Evolutionary conservation across 805 yeast species (phyloP).

Genomic region (Lachancea waltii): DNA sequence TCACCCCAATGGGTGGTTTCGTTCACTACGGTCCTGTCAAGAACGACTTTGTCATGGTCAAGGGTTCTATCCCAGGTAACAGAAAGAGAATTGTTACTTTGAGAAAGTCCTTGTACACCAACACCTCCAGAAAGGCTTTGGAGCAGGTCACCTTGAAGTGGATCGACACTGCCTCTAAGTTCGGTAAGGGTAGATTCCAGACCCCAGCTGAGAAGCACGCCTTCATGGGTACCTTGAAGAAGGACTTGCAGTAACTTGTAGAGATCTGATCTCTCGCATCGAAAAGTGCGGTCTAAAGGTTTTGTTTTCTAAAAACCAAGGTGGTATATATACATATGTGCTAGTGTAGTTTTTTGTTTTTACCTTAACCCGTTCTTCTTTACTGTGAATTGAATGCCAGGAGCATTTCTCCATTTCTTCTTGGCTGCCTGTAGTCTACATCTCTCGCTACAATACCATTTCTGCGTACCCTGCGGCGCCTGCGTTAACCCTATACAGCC

Average conservation of each 20-base stretch:
- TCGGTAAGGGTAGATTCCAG: constrained; percentile 99
- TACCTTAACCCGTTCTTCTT: too few species aligned
- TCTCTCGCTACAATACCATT: constrained; percentile 66
- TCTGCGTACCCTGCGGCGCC: constrained; percentile 49
- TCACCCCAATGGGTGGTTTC: constrained; percentile 99
- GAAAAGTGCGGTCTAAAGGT: neutral
- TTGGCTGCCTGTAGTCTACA: constrained; percentile 13
- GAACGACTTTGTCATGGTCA: constrained; percentile 95
- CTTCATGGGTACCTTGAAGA: constrained; percentile 99
- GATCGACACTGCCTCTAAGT: constrained; percentile 99
- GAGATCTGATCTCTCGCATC: neutral
- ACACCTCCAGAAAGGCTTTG: constrained; percentile 95
- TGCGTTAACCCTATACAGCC: constrained; percentile 60
- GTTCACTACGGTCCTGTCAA: constrained; percentile 97
- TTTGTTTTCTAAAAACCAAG: constrained; percentile 1
- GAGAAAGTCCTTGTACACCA: constrained; percentile 96
- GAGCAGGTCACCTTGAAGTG: constrained; percentile 97
- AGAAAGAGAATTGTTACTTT: constrained; percentile 99
- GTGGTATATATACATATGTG: constrained; percentile 5
- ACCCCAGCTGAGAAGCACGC: constrained; percentile 99
- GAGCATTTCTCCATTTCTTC: neutral
- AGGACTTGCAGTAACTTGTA: constrained; percentile 58
- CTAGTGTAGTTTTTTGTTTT: constrained; percentile 2
- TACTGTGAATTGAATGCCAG: too few species aligned
- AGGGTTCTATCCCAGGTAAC: constrained; percentile 99